Evolutionary conservation across 345 rosid species (phyloP).

Genomic region (Salix suchowensis): DNA sequence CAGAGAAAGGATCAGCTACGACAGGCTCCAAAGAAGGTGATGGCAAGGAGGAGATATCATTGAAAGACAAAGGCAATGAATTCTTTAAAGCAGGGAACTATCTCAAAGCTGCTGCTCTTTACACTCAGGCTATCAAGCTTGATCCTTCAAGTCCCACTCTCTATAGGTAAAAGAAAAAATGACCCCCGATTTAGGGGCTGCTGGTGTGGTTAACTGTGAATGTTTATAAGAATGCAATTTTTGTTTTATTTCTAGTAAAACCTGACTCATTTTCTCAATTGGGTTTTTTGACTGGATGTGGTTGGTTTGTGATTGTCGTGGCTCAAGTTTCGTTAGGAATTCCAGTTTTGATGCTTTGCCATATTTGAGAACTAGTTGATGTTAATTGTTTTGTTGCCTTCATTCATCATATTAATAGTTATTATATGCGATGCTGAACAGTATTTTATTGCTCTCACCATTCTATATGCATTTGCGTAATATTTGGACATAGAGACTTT

Average conservation of each 20-base stretch:
- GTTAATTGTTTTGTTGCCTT: background rate
- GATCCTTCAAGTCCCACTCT: slow-evolving; percentile 89
- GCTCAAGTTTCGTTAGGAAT: background rate
- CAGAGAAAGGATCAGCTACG: slow-evolving; percentile 41
- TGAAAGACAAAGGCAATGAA: slow-evolving; percentile 89
- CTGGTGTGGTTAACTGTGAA: background rate
- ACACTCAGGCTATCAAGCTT: slow-evolving; percentile 94
- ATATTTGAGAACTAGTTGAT: background rate
- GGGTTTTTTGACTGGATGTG: background rate
- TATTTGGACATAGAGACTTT: background rate
- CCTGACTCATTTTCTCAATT: background rate
- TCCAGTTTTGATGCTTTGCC: background rate
- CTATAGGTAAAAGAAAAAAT: slow-evolving; percentile 47
- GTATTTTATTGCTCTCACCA: background rate
- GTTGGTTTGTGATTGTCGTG: background rate
- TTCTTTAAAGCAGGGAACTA: slow-evolving; percentile 92
- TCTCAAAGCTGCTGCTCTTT: slow-evolving; percentile 96
- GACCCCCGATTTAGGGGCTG: background rate
- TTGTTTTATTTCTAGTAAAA: slow-evolving; percentile 8
- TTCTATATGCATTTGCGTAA: background rate
- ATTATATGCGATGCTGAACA: background rate
- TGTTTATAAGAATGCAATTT: slow-evolving; percentile 8
- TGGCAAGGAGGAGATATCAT: slow-evolving; percentile 45
- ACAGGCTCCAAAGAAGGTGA: slow-evolving; percentile 20
- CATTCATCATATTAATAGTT: background rate